These are phyloP conservation scores for Paraphoma sp. DNA, from an alignment of 2,329 filamentous ascomycete genomes.

Conservation along the genomic window DNA sequence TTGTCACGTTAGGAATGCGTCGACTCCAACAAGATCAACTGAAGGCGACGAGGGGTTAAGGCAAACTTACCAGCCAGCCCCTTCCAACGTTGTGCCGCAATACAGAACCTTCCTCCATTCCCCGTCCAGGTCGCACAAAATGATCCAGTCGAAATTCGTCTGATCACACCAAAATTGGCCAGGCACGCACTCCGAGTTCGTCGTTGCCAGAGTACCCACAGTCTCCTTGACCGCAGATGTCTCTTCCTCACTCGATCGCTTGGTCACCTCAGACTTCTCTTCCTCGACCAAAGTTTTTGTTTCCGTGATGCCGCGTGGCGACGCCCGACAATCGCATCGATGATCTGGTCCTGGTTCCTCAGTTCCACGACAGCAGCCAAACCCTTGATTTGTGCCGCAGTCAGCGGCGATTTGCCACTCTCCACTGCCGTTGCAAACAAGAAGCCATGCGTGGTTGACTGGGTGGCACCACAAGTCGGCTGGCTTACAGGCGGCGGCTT, in stretches of 20 bases:
- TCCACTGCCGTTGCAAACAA: slow-evolving; percentile 1
- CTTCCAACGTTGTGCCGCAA: neutral
- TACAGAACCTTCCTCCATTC: neutral
- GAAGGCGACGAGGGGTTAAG: neutral
- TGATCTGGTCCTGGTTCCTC: neutral
- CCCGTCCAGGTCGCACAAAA: neutral
- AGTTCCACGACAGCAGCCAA: neutral
- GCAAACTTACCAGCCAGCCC: neutral
- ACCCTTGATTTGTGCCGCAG: neutral
- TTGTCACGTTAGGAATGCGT: neutral
- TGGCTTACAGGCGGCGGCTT: neutral
- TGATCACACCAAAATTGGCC: slow-evolving; percentile 1
- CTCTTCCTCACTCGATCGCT: neutral
- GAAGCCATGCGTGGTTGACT: neutral
- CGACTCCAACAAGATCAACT: neutral
- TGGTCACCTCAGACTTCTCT: neutral
- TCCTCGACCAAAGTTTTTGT: neutral
- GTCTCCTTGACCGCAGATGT: neutral
- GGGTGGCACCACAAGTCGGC: neutral
- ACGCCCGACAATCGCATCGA: neutral
- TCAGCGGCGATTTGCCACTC: neutral
- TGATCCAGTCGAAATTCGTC: neutral
- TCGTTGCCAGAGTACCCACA: neutral
- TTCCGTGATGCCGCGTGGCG: neutral
- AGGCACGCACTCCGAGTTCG: neutral